Percentiles rank a stretch among this genome's conserved stretches.
These are phyloP conservation scores for Triglochin maritima DNA, from an alignment of 106 monocot genomes.

Conservation along the genomic window DNA sequence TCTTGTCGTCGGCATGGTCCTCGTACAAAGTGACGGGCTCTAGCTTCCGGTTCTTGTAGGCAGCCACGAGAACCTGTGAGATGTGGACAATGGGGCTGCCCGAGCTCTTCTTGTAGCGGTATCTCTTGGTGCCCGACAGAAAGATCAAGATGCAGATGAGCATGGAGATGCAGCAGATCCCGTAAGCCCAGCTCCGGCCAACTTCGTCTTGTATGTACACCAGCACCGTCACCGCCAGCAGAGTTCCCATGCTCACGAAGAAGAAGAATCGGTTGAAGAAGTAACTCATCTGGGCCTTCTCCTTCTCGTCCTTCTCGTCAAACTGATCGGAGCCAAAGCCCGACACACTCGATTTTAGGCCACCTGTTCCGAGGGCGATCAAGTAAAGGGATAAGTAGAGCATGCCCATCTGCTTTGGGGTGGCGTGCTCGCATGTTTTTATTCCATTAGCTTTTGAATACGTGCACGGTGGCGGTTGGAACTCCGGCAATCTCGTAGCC, in stretches of 20 bases:
- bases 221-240: slow-evolving; percentile 32
- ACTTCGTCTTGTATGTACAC: slow-evolving; percentile 24
- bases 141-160: slow-evolving; percentile 16
- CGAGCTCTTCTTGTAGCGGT: neutral
- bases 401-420: slow-evolving; percentile 37
- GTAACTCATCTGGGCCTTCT: slow-evolving; percentile 26
- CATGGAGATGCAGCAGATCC: slow-evolving; percentile 12
- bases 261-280: slow-evolving; percentile 71
- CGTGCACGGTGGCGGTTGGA: slow-evolving; percentile 50
- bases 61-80: slow-evolving; percentile 41
- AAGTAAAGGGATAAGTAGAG: slow-evolving; percentile 58
- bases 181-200: slow-evolving; percentile 31
- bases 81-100: slow-evolving; percentile 41
- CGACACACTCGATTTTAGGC: slow-evolving; percentile 48
- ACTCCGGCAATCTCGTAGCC: slow-evolving; percentile 31
- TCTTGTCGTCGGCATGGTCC: slow-evolving; percentile 16
- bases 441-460: slow-evolving; percentile 6
- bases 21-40: slow-evolving; percentile 24
- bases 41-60: slow-evolving; percentile 37
- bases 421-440: slow-evolving; percentile 43
- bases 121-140: neutral
- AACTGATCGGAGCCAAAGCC: slow-evolving; percentile 55
- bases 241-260: slow-evolving; percentile 38
- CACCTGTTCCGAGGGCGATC: slow-evolving; percentile 60
- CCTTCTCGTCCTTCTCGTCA: slow-evolving; percentile 27